phyloP scores from a whole-genome alignment of 192 early-diverging fungal genomes.

The Gonapodya sp. region DNA sequence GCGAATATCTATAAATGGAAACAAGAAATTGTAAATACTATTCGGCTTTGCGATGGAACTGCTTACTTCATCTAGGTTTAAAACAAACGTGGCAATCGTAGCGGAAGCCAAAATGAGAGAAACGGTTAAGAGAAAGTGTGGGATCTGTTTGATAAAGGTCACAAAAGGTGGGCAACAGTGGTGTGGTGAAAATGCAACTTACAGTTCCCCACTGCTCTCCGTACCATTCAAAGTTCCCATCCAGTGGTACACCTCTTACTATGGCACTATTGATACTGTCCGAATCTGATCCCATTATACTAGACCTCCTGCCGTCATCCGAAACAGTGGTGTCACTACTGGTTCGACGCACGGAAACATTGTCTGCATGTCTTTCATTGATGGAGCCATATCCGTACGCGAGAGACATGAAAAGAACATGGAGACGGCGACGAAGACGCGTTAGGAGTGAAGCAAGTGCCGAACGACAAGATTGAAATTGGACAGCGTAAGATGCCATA shows the following conservation, averaged over 20 bases:
- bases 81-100: neutral
- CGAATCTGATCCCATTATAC: neutral
- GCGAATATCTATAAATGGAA: neutral
- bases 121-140: neutral
- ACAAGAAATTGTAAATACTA: neutral
- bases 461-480: neutral
- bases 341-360: neutral
- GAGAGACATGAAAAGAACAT: neutral
- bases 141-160: neutral
- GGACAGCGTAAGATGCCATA: neutral
- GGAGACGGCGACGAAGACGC: neutral
- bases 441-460: neutral
- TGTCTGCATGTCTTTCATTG: neutral
- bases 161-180: neutral
- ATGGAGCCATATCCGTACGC: neutral
- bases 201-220: neutral
- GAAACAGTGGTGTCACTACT: neutral
- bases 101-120: neutral
- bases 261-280: neutral
- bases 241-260: neutral
- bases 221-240: neutral
- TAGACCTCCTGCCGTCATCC: neutral
- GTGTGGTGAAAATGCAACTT: neutral
- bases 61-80: neutral
- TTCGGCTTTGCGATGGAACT: neutral